Conservation (phyloP, 306 rosid genomes). For the Cucurbita moschata region DNA sequence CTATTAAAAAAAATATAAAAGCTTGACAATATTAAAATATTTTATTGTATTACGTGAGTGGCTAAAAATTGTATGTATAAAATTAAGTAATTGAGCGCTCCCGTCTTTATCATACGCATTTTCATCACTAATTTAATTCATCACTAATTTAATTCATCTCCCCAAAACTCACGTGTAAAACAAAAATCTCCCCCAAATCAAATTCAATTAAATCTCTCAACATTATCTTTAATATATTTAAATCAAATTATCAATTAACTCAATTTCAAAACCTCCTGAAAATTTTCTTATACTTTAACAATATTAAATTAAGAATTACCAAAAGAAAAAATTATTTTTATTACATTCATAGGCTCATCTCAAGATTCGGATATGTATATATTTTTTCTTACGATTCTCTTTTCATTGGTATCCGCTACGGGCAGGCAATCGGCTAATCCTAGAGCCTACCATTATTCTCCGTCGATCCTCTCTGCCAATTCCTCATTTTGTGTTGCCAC, state of each 20-base stretch:
- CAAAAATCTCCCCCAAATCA: neutral
- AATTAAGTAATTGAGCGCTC: neutral
- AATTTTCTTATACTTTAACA: neutral
- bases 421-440: neutral
- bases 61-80: neutral
- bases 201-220: neutral
- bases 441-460: constrained; percentile 3
- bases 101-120: neutral
- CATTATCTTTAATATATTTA: neutral
- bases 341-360: neutral
- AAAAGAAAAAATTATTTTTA: neutral
- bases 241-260: neutral
- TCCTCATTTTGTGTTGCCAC: neutral
- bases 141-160: neutral
- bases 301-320: too few relatives aligned
- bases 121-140: neutral
- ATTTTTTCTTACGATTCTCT: neutral
- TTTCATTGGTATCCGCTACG: neutral
- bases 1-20: neutral
- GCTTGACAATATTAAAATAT: neutral
- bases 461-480: neutral
- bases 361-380: neutral
- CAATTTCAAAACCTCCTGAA: neutral
- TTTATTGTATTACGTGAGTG: neutral
- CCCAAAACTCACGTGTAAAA: neutral